Evolutionary conservation across 2,329 filamentous ascomycete genomes (phyloP), one percentile per base, ranked within the genome.

Genomic region (Aspergillus aculeatinus): DNA sequence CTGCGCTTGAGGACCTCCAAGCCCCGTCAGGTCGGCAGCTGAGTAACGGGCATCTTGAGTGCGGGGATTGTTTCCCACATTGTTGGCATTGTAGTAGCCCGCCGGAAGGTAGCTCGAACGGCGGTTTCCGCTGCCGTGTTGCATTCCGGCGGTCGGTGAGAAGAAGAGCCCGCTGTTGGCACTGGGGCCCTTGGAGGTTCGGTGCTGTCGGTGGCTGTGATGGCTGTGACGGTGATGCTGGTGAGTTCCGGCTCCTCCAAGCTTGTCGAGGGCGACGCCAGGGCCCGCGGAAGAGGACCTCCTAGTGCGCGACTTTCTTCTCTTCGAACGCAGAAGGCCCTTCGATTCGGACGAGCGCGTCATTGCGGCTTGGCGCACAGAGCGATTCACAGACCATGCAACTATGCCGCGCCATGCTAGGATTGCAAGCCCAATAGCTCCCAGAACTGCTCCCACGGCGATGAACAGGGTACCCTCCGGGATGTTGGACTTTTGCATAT

Each of bases 401-500:
- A 97, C 87, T 58, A 97, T 84, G 54, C 84, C 88, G 62, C 94
- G 91, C 95, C 95, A 99, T 60, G 89, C 82, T 12, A 99, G 82
- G 49, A 98, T 86, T n/a, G 87, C 87, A 9, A 92, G 80, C 11
- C 87, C 91, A 64, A 97, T 86, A 65, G 92, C 89, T 16, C 91
- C 95, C 6, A 99, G 85, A 29, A 92, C 89, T 27, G 92, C 90
- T 50, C 95, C 95, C 1, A 98, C 95, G 23, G 88, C 89, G 69
- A 99, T 99, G 79, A 99, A 99, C 60, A 99, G 89, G 4, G 94
- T 97, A 57, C 95, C 95, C 70, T 98, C 90, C 2, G 95, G 95
- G 11, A 93, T 82, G 56, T 79, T 88, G 0, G 92, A 96, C 70
- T 89, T 87, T 72, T 93, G 89, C 91, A 98, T 96, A 74, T 91